phyloP scores from a whole-genome alignment of 2,329 filamentous ascomycete species.

The Parascedosporium putredinis region DNA sequence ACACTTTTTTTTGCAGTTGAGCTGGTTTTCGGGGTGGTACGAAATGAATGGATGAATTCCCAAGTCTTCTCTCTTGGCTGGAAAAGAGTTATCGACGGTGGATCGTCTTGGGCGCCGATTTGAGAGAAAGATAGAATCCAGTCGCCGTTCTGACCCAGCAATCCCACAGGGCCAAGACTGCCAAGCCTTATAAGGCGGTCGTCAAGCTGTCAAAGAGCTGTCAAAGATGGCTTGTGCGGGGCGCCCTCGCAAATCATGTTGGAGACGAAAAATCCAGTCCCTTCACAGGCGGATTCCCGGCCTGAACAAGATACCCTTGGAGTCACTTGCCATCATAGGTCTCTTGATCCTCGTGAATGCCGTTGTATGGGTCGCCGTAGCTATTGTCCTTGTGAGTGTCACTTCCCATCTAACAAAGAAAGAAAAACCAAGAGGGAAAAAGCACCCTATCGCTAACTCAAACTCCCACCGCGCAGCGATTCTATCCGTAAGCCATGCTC shows the following conservation, averaged over 20 bases:
- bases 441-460: too few species aligned
- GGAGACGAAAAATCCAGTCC: neutral
- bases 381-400: neutral
- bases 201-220: neutral
- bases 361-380: neutral
- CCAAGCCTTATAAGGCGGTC: neutral
- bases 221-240: neutral
- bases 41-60: too few species aligned
- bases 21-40: too few species aligned
- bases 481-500: conserved; percentile 1
- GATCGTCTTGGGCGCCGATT: too few species aligned
- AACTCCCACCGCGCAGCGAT: neutral
- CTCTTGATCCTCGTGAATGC: neutral
- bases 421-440: neutral
- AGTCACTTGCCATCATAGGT: neutral
- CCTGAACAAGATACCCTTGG: neutral
- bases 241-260: neutral
- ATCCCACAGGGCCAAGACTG: too few species aligned
- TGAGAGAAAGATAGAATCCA: too few species aligned
- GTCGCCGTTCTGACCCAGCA: too few species aligned
- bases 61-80: too few species aligned
- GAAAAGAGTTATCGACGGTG: too few species aligned
- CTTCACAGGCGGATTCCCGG: neutral
- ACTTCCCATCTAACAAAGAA: neutral
- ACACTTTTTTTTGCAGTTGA: too few species aligned